Base-by-base conservation (phyloP, 176 grass and related monocot genomes). In the Oryza meridionalis region DNA sequence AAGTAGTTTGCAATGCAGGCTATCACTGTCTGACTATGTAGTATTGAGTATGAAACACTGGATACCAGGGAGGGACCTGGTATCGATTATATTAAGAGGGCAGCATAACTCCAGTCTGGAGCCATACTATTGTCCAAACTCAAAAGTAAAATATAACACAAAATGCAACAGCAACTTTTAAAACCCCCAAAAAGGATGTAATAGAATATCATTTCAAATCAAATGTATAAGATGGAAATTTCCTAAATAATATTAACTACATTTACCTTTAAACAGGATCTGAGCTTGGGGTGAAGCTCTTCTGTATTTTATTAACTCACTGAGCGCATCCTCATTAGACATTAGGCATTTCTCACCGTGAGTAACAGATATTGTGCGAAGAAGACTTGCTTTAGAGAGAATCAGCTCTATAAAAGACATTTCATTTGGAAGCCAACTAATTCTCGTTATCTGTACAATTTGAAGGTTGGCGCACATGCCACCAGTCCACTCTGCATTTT, bases 381-480 rank as follows among this genome's bases (percentile, higher is more conserved):
- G 67, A 51, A 51, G 31, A 32, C 44, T 73, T 43, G 77, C 69
- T 50, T 86, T 80, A 17, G 69, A 86, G 5, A 86, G 84, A 66
- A 79, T n/a, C 12, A 80, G 69, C 58, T 86, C 70, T 35, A 86
- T 86, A 80, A 86, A 86, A 66, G 65, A 40, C 51, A 71, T 64
- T 64, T 87, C 86, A 87, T 87, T 87, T 71, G 50, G 24, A 19
- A 49, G 38, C 38, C 66, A 82, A 63, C 6, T 24, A 70, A 77
- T 29, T 50, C 51, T 50, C 4, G 14, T 22, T 16, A 82, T 70
- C 86, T 77, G 13, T 66, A 87, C 14, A 71, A 72, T 24, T 42
- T 77, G 51, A 64, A 88, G 86, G 66, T 77, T 77, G 11, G 73
- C 42, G 38, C 72, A 82, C 79, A 88, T 88, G 79, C 86, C 66